These are phyloP conservation scores for Fusarium piperis DNA, from an alignment of 2,329 filamentous ascomycete species.

Conservation along the genomic window DNA sequence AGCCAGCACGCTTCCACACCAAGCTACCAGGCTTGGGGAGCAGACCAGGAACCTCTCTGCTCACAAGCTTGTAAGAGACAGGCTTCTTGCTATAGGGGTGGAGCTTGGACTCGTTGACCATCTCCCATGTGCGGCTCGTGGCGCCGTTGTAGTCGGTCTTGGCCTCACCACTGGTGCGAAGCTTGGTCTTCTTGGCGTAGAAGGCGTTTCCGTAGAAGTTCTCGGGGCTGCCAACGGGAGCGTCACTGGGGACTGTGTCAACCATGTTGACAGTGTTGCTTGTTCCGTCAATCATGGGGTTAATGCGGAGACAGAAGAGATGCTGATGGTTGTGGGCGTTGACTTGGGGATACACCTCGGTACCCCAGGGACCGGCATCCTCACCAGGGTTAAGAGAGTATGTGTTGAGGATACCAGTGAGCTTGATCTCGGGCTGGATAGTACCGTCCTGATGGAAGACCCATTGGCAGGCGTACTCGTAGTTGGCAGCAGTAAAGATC, in stretches of 20 bases:
- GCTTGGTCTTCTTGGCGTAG: slow-evolving; percentile 84
- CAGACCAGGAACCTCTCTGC: slow-evolving; percentile 80
- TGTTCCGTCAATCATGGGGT: slow-evolving; percentile 86
- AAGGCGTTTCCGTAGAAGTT: slow-evolving; percentile 94
- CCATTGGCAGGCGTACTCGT: slow-evolving; percentile 85
- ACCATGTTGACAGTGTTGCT: slow-evolving; percentile 87
- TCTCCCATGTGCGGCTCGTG: slow-evolving; percentile 88
- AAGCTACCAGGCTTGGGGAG: slow-evolving; percentile 83
- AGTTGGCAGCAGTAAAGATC: slow-evolving; percentile 95
- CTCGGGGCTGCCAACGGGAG: slow-evolving; percentile 79
- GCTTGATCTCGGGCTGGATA: slow-evolving; percentile 89
- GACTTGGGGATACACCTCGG: slow-evolving; percentile 82
- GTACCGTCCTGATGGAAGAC: slow-evolving; percentile 88
- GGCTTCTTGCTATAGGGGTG: slow-evolving; percentile 89
- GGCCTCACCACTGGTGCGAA: slow-evolving; percentile 73
- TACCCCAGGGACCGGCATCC: slow-evolving; percentile 87
- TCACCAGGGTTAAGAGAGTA: slow-evolving; percentile 84
- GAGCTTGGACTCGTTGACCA: slow-evolving; percentile 83
- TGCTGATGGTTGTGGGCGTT: slow-evolving; percentile 98
- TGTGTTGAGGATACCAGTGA: slow-evolving; percentile 93
- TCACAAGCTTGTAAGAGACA: slow-evolving; percentile 88
- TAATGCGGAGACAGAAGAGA: slow-evolving; percentile 88
- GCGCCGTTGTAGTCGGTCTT: slow-evolving; percentile 83
- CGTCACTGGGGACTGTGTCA: slow-evolving; percentile 76
- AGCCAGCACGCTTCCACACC: slow-evolving; percentile 90